phyloP scores from a whole-genome alignment of 2,329 filamentous ascomycete genomes.

The Sporothrix pseudoabietina region DNA sequence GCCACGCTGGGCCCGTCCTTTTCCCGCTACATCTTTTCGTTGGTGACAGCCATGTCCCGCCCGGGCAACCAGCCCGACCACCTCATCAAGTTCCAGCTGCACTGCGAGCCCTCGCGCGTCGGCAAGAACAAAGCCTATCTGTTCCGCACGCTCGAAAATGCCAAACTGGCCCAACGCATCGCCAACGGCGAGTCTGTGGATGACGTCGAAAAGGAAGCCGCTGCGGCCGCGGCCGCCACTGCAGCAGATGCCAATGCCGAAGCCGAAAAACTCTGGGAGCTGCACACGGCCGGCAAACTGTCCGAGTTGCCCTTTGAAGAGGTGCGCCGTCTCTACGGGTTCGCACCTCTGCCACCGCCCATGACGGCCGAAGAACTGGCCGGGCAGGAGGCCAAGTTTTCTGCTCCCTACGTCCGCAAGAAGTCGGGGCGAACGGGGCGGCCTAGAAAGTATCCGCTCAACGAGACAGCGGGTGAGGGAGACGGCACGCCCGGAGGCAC shows the following conservation, averaged over 20 bases:
- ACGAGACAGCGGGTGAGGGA: background rate
- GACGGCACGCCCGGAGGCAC: background rate
- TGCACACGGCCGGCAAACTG: background rate
- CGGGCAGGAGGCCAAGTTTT: background rate
- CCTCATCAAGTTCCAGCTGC: slow-evolving; percentile 46
- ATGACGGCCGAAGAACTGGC: background rate
- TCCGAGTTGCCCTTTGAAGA: background rate
- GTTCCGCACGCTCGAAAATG: slow-evolving; percentile 37
- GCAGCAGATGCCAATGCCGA: background rate
- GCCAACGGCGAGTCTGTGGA: slow-evolving; percentile 7
- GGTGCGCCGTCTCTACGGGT: slow-evolving; percentile 4
- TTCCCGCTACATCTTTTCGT: slow-evolving; percentile 43
- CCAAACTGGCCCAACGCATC: slow-evolving; percentile 3
- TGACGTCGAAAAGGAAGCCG: background rate
- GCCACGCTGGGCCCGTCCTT: slow-evolving; percentile 44
- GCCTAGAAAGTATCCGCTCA: background rate
- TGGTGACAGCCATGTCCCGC: slow-evolving; percentile 41
- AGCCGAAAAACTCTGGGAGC: background rate
- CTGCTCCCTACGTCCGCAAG: background rate
- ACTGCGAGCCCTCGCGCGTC: slow-evolving; percentile 43
- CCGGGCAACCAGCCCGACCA: slow-evolving; percentile 46
- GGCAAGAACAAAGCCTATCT: slow-evolving; percentile 49
- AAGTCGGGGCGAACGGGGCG: background rate
- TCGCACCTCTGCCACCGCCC: background rate
- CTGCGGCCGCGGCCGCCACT: background rate